A percentile compares a stretch with the other conserved stretches of the same genome.
phyloP scores from a whole-genome alignment of 75 land plant species.

The Picea sitchensis region DNA sequence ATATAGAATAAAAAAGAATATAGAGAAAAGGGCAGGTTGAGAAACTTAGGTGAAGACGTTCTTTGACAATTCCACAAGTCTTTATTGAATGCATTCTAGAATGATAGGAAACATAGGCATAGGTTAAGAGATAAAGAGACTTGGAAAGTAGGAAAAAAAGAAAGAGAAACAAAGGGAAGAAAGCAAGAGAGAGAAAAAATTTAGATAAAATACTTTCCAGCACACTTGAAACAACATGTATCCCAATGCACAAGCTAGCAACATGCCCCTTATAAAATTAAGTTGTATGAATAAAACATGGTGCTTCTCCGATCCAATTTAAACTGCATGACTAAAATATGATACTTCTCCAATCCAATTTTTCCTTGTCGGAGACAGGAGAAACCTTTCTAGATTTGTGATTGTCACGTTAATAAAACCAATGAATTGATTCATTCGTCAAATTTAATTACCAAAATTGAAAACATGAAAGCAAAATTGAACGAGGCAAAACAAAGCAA shows the following conservation, averaged over 20 bases:
- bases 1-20: no score
- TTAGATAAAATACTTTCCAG: neutral
- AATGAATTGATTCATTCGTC: neutral
- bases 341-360: neutral
- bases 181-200: neutral
- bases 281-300: no score
- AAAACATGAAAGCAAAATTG: neutral
- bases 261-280: no score
- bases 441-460: neutral
- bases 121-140: neutral
- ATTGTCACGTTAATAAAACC: neutral
- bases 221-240: neutral
- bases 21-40: neutral
- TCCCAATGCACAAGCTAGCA: no score
- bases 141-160: neutral
- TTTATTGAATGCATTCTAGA: neutral
- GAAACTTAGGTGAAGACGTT: neutral
- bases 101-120: neutral
- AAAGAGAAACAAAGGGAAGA: neutral
- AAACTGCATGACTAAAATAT: no score
- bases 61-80: neutral
- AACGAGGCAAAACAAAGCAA: no score
- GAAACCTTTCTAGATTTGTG: neutral
- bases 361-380: neutral
- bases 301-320: no score